Base-by-base conservation (phyloP, 805 yeast species). In the Cyberlindnera xishuangbannaensis region DNA sequence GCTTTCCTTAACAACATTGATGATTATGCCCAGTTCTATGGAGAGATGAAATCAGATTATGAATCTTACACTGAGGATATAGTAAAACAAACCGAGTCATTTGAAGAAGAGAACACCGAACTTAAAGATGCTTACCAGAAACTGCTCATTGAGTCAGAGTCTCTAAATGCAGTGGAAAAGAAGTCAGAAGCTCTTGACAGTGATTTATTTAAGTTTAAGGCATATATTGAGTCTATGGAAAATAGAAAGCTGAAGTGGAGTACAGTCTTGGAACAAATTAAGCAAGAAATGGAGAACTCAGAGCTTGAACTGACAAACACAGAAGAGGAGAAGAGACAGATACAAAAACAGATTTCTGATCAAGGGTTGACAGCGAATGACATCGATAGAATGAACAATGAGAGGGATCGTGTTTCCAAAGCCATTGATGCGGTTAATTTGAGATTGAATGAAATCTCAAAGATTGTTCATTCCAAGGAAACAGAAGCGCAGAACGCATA, bases 201-300 rank as follows among this genome's bases (percentile, higher is more conserved):
- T 41, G 95, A 86, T 55, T 64, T 81, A 27, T 61, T 63, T 27
- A 81, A 82, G 55, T 82, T 84, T 48, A 69, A 73, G 46, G 79
- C 76, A n/a, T 84, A 81, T 50, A 76, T 83, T 33, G 74, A 74
- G 27, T 66, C 74, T 7, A 78, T 83, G 73, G 73, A 76, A 45
- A 62, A 63, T n/a, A 66, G 84, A 40, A 79, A 77, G 44, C 44
- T 54, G 11, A 78, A 76, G 51, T 83, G 95, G 92, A 65, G 70
- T 3, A 44, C 56, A 13, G 71, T 75, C 27, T 52, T 85, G 30
- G 62, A 66, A n/a, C 74, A 74, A 43, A 69, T 83, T 38, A 62
- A 66, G 20, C 56, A 53, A 6, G 92, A 83, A 47, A 68, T 78
- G 27, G 56, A 49, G 3, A 53, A 56, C 24, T 61, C 73, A 39